phyloP scores from a whole-genome alignment of 306 rosid species.

The Citrullus colocynthis region DNA sequence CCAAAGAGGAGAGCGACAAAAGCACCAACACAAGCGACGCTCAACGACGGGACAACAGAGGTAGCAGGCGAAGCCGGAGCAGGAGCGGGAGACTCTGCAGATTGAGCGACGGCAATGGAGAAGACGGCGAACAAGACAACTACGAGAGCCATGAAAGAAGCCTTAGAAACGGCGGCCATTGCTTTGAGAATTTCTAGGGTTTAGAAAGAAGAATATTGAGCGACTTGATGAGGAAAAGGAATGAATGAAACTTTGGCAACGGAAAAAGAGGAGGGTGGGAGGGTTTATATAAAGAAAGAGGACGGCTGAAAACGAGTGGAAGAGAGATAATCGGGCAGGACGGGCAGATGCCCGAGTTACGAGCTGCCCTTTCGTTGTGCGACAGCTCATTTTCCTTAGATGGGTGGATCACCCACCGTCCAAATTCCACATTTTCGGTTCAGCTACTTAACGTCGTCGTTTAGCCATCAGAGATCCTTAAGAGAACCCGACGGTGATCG shows the following conservation, averaged over 20 bases:
- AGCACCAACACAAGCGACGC: constrained; percentile 28
- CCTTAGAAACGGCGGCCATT: constrained; percentile 64
- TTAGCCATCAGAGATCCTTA: neutral
- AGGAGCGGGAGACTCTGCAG: constrained; percentile 68
- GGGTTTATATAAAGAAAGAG: constrained; percentile 24
- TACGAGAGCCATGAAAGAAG: constrained; percentile 25
- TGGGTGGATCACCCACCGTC: constrained; percentile 5
- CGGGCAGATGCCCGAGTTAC: constrained; percentile 55
- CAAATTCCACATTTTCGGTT: neutral
- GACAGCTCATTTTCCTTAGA: constrained; percentile 33
- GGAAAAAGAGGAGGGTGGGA: neutral
- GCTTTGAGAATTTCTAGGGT: constrained; percentile 9
- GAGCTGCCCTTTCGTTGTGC: constrained; percentile 36
- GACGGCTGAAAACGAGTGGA: neutral
- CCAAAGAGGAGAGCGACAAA: constrained; percentile 50
- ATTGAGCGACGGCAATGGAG: constrained; percentile 25
- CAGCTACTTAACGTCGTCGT: constrained; percentile 1
- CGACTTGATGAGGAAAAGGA: neutral
- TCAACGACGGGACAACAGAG: constrained; percentile 39
- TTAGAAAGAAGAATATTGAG: neutral
- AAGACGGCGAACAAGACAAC: constrained; percentile 28
- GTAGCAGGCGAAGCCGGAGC: constrained; percentile 51
- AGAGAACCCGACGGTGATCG: neutral
- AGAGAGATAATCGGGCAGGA: constrained; percentile 27
- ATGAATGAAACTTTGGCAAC: neutral